A percentile compares a stretch with the other conserved stretches of the same genome.
Conservation (phyloP, 148 eudicot species). For the Camellia sinensis region DNA sequence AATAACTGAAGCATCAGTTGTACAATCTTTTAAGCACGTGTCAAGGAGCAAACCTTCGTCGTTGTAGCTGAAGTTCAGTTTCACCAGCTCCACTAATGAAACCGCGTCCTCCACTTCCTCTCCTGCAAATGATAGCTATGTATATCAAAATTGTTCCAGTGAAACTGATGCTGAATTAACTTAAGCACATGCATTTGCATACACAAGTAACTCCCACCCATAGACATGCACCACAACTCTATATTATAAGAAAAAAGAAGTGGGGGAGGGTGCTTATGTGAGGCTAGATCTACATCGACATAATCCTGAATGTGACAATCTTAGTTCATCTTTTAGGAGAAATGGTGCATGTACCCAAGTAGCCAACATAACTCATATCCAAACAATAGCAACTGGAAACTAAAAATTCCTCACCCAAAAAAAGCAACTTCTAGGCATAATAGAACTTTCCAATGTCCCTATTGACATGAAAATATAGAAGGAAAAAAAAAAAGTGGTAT, state of each 20-base stretch:
- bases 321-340: neutral
- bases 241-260: no score
- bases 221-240: neutral
- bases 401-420: neutral
- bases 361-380: neutral
- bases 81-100: constrained; percentile 99
- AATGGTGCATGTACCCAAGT: neutral
- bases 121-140: constrained; percentile 49
- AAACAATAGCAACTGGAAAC: neutral
- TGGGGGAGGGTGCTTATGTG: neutral
- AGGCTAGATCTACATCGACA: neutral
- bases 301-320: neutral
- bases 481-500: neutral
- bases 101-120: constrained; percentile 95
- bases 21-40: neutral
- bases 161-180: constrained; percentile 7
- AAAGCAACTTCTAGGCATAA: neutral
- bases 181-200: neutral
- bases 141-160: constrained; percentile 17
- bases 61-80: constrained; percentile 95
- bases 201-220: neutral
- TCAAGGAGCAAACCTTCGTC: constrained; percentile 68
- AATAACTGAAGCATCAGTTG: neutral
- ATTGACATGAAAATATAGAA: neutral
- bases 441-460: neutral